Conservation (phyloP, 495 filamentous ascomycete species). For the Hyaloscypha bicolor region DNA sequence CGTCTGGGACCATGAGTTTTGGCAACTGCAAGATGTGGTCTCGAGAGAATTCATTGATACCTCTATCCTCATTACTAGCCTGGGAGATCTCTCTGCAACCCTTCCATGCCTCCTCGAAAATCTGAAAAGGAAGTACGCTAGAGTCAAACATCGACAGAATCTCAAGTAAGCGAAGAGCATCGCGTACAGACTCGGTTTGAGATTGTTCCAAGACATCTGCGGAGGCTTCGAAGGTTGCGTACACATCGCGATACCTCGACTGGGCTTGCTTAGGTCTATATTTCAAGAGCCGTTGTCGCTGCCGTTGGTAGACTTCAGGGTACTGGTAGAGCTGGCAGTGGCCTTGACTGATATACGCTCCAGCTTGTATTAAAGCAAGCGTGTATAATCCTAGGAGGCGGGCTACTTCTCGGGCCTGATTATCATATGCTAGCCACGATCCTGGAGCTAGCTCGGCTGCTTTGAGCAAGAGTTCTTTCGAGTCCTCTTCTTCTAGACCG, state of each 20-base stretch:
- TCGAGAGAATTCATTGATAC: constrained; percentile 20
- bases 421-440: constrained; percentile 19
- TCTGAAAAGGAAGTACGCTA: constrained; percentile 39
- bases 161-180: constrained; percentile 43
- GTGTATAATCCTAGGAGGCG: constrained; percentile 38
- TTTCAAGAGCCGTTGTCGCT: constrained; percentile 27
- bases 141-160: constrained; percentile 43
- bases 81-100: constrained; percentile 20
- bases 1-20: constrained; percentile 21
- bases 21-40: constrained; percentile 34
- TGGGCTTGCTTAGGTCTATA: constrained; percentile 25
- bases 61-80: constrained; percentile 2
- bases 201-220: constrained; percentile 31
- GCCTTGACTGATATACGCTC: constrained; percentile 33
- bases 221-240: constrained; percentile 27
- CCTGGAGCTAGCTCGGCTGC: constrained; percentile 36
- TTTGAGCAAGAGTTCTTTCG: constrained; percentile 43
- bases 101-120: constrained; percentile 32
- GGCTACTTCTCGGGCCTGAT: constrained; percentile 35
- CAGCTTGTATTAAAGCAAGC: constrained; percentile 45
- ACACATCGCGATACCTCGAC: constrained; percentile 34
- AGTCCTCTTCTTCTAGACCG: constrained; percentile 37
- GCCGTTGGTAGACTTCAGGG: constrained; percentile 32
- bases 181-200: constrained; percentile 28
- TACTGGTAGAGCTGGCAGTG: constrained; percentile 35